Conservation (phyloP, 352 stramenopile species). For the Pilasporangium apinafurcum region DNA sequence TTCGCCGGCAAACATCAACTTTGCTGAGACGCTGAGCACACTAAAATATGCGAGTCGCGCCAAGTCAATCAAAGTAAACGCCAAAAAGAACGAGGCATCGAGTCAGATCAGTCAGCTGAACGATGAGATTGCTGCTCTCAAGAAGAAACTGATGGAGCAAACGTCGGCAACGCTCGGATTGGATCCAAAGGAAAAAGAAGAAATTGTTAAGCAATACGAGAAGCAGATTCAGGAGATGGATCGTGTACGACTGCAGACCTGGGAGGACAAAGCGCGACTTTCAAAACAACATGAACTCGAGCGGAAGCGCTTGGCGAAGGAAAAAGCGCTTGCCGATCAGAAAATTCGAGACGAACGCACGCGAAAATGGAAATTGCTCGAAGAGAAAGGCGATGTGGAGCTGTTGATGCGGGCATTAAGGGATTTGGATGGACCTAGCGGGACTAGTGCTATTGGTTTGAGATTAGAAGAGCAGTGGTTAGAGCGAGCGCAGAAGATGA, state of each 20-base stretch:
- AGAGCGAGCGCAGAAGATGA: conserved; percentile 46
- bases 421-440: conserved; percentile 33
- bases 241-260: conserved; percentile 75
- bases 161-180: conserved; percentile 52
- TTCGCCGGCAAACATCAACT: conserved; percentile 93
- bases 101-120: conserved; percentile 88
- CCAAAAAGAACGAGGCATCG: conserved; percentile 91
- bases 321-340: conserved; percentile 72
- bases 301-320: conserved; percentile 69
- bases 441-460: conserved; percentile 2
- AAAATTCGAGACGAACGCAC: conserved; percentile 77
- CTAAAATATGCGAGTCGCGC: conserved; percentile 93
- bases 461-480: conserved; percentile 50
- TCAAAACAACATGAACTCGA: conserved; percentile 86
- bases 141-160: conserved; percentile 84
- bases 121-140: conserved; percentile 83
- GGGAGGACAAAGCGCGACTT: conserved; percentile 82
- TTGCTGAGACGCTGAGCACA: conserved; percentile 93
- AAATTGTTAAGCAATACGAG: conserved; percentile 84
- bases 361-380: conserved; percentile 78
- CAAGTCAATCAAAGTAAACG: conserved; percentile 93
- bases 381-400: conserved; percentile 81
- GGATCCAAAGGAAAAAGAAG: conserved; percentile 80
- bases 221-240: conserved; percentile 90
- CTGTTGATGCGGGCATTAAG: conserved; percentile 69